Conservation (phyloP, 1,284 basidiomycete genomes). For the Austroboletus novae-zelandiae region DNA sequence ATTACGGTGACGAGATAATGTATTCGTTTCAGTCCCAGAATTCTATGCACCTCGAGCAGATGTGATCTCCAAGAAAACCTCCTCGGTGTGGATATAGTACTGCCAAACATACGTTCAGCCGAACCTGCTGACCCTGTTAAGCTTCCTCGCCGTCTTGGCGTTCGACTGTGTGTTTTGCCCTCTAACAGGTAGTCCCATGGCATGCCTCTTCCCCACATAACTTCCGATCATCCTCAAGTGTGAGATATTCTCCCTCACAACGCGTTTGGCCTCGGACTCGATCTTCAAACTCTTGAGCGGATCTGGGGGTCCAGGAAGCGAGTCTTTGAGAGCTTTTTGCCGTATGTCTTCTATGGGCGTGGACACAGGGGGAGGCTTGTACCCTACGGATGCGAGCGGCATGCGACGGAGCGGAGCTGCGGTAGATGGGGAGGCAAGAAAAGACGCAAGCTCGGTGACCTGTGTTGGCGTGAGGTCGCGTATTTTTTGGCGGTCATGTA, state of each 20-base stretch:
- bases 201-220: constrained; percentile 84
- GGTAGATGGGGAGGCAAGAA: constrained; percentile 81
- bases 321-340: constrained; percentile 25
- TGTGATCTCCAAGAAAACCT: constrained; percentile 1
- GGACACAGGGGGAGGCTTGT: constrained; percentile 46
- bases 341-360: constrained; percentile 43
- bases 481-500: constrained; percentile 80
- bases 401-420: constrained; percentile 58
- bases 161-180: constrained; percentile 89
- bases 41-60: neutral
- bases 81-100: constrained; percentile 11
- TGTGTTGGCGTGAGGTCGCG: constrained; percentile 76
- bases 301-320: constrained; percentile 40
- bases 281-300: constrained; percentile 72
- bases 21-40: neutral
- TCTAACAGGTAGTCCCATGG: constrained; percentile 85
- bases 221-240: constrained; percentile 89
- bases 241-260: constrained; percentile 83
- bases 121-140: constrained; percentile 68
- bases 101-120: constrained; percentile 24
- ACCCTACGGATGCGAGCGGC: constrained; percentile 58
- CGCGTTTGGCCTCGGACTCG: constrained; percentile 77
- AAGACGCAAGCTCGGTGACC: constrained; percentile 81
- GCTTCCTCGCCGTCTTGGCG: constrained; percentile 80
- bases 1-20: neutral